Evolutionary conservation across 2,329 filamentous ascomycete genomes (phyloP).

Genomic region (Fusarium oligoseptatum): DNA sequence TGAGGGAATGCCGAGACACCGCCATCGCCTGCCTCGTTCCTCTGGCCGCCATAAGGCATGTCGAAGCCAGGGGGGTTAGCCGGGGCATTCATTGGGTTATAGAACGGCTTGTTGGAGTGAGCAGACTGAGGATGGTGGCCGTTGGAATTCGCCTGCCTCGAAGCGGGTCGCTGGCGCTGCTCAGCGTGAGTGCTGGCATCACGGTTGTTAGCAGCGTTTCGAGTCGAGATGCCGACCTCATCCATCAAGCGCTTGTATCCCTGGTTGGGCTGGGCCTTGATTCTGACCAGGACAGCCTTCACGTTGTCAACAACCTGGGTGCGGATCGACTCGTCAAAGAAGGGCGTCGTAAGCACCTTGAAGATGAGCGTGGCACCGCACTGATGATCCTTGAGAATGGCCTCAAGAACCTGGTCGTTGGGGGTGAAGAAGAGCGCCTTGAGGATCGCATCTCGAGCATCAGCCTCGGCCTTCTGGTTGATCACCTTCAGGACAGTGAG

Average conservation of each 20-base stretch:
- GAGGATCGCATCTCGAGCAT: constrained; percentile 90
- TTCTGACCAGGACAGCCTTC: constrained; percentile 85
- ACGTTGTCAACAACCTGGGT: constrained; percentile 92
- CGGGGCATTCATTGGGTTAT: constrained; percentile 63
- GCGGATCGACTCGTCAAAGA: constrained; percentile 93
- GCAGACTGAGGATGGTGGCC: constrained; percentile 57
- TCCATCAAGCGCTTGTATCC: constrained; percentile 99
- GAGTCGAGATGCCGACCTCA: constrained; percentile 89
- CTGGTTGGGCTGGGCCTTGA: constrained; percentile 94
- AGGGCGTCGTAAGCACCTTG: constrained; percentile 97
- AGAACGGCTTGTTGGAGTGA: constrained; percentile 64
- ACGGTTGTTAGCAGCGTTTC: constrained; percentile 61
- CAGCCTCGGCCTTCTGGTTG: constrained; percentile 94
- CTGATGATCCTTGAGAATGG: constrained; percentile 89
- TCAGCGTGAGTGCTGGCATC: constrained; percentile 60
- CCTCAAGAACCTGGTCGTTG: constrained; percentile 87
- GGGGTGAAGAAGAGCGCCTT: constrained; percentile 93
- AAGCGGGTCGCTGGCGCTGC: constrained; percentile 68
- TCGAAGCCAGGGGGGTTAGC: constrained; percentile 62
- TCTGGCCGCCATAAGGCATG: constrained; percentile 63
- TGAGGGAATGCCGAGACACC: constrained; percentile 63
- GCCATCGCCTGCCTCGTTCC: constrained; percentile 66
- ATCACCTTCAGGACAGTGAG: constrained; percentile 97
- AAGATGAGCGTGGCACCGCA: constrained; percentile 97
- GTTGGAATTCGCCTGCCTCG: constrained; percentile 65